Evolutionary conservation across 768 basidiomycete genomes (phyloP), one percentile per base, ranked within the genome.

Genomic region (Tulasnella sp.): DNA sequence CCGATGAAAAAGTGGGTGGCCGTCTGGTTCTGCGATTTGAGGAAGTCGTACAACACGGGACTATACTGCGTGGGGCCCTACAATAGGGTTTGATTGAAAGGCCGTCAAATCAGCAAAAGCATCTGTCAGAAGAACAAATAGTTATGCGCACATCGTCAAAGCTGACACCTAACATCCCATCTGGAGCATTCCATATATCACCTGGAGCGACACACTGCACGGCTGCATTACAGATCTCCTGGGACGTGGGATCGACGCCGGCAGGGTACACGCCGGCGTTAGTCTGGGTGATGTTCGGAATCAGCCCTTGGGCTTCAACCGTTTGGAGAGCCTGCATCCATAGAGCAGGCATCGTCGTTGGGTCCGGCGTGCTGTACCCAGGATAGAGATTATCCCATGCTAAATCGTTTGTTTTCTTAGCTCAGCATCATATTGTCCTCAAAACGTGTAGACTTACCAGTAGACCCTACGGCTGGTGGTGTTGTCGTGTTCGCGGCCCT

Each of bases 1-100:
- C 92, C 92, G 63, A 96, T 93, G 75, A 92, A 80, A 69, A 93
- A 94, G 68, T 93, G 90, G 3, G 92, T 93, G 2, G 82, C 83
- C n/a, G 70, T 77, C 58, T 81, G 68, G 60, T 83, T 80, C 59
- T 92, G 77, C 17, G 73, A 54, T 60, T 75, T 63, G 50, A 94
- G 74, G 69, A 90, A 93, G 8, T 78, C 65, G 66, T 87, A 79
- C 19, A 94, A 77, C 10, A 50, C 50, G 11, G 67, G 62, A 2
- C 72, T 73, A 2, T 70, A 55, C 1, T 74, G 72, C n/a, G 76
- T 72, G 0, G 90, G 90, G 0, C 91, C 91, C 56, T 59, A 30
- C 5, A 38, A 15, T 38, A 38, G 34, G 34, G 34, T 38, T 38
- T 15, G 34, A n/a, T n/a, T n/a, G n/a, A n/a, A n/a, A n/a, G n/a